Evolutionary conservation across 345 rosid genomes (phyloP), one percentile per base, ranked within the genome.

Genomic region (Eucalyptus regnans): DNA sequence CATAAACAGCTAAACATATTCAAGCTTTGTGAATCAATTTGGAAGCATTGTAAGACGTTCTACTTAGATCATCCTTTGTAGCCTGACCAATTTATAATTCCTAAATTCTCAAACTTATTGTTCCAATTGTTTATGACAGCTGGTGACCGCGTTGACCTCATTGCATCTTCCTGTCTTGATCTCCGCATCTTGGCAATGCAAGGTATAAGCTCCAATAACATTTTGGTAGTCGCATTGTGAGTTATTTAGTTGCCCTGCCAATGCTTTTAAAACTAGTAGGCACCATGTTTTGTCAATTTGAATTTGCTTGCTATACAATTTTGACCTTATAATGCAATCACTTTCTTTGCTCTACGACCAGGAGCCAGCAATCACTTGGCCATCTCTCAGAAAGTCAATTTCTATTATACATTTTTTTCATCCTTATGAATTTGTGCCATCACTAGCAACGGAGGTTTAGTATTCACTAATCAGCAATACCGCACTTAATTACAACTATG

Each of bases 121-220:
- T 14, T 18, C 37, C 76, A n/a, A n/a, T 90, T 58, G 66, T 37
- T n/a, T 90, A 50, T 87, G 31, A 88, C 95, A 94, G 98, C 89
- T 90, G 92, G 92, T 90, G 86, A 83, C 91, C 91, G 90, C 43
- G 54, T 90, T 84, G 92, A 93, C 91, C 90, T 91, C 52, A 90
- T 90, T 89, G 94, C 95, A 20, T 93, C 95, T 87, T 89, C 90
- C 33, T 87, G 88, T 91, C 93, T 93, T 76, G 95, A 94, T 86
- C 94, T 97, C 89, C 95, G 98, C 85, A 90, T 87, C 81, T 93
- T 94, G 91, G 97, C 97, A 27, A 90, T 96, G 91, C 94, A 96
- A 96, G 99, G 99, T 97, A 93, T 71, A 41, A 64, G 37, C 31
- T 64, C 37, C 33, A n/a, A 64, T 29, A 64, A n/a, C 71, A n/a